Evolutionary conservation across 2,329 filamentous ascomycete genomes (phyloP), one percentile per base, ranked within the genome.

Genomic region (Achaetomium macrosporum): DNA sequence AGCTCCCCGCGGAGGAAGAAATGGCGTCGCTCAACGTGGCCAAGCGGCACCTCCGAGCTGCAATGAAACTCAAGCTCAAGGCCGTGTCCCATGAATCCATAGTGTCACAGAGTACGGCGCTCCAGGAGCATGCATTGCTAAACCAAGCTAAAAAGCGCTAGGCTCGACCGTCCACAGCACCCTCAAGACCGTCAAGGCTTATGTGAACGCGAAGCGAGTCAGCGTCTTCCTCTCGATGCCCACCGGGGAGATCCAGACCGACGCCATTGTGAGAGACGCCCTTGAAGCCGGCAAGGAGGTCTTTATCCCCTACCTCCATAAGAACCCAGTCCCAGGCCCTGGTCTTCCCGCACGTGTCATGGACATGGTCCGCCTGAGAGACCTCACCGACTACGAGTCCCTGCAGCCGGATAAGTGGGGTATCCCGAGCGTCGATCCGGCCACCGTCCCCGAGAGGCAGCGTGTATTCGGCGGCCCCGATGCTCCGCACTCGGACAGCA

Each of bases 201-300:
- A 95, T 67, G 73, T 82, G 58, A 76, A 84, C 50, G 91, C 93
- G 40, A 78, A 76, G 55, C 79, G 82, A 49, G 81, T 99, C 64
- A 90, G 88, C 61, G 78, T 99, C 52, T 99, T 95, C 67, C 76
- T 99, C 15, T 93, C 92, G 11, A 99, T 99, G 93, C 90, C 91
- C 1, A 73, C 76, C 10, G 87, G 85, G 20, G 93, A 99, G 72
- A 80, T 96, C 25, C 88, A 90, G 61, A 99, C 93, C 1, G 83
- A 85, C 47, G 74, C 77, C 45, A 89, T 97, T 50, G 89, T 97
- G 9, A 81, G 82, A 29, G 82, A 96, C 73, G 91, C 92, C 12
- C 75, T 99, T 25, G 71, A 73, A 7, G 69, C 76, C 3, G 89
- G 88, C 37, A 99, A 97, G 71, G 76, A 85, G 56, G 90, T 99